phyloP scores from a whole-genome alignment of 2,329 filamentous ascomycete genomes.

The Colletotrichum tanaceti region DNA sequence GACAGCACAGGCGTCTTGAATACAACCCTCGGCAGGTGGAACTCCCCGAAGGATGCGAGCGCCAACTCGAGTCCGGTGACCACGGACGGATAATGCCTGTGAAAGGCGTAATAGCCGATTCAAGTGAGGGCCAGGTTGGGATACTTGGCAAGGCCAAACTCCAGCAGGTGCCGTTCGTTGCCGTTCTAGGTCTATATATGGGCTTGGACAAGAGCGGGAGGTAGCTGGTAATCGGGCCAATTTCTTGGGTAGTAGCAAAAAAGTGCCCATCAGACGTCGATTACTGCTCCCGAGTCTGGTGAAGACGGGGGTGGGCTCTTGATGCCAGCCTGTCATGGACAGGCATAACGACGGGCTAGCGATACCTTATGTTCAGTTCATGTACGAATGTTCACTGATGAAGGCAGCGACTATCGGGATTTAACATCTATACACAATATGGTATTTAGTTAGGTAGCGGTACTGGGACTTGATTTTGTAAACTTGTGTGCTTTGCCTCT shows the following conservation, averaged over 20 bases:
- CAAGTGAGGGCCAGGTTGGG: slow-evolving; percentile 41
- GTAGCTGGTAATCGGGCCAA: slow-evolving; percentile 21
- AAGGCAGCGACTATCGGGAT: slow-evolving; percentile 25
- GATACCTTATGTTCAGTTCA: slow-evolving; percentile 31
- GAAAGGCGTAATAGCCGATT: slow-evolving; percentile 40
- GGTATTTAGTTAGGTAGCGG: slow-evolving; percentile 24
- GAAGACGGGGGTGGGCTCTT: slow-evolving; percentile 3
- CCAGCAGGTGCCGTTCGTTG: slow-evolving; percentile 34
- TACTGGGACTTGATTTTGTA: slow-evolving; percentile 27
- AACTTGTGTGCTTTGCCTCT: neutral
- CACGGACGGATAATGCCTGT: slow-evolving; percentile 31
- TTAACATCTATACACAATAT: slow-evolving; percentile 23
- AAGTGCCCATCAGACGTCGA: slow-evolving; percentile 3
- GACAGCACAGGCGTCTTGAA: slow-evolving; percentile 30
- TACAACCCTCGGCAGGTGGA: slow-evolving; percentile 43
- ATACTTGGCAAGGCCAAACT: slow-evolving; percentile 40
- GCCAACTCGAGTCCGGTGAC: slow-evolving; percentile 31
- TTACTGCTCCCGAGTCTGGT: slow-evolving; percentile 8
- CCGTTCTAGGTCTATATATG: slow-evolving; percentile 13
- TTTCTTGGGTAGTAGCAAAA: slow-evolving; percentile 25
- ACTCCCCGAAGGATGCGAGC: slow-evolving; percentile 41
- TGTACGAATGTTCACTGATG: slow-evolving; percentile 31
- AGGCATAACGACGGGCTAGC: slow-evolving; percentile 24
- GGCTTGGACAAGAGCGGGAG: slow-evolving; percentile 32
- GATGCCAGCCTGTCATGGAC: slow-evolving; percentile 22